Evolutionary conservation across 306 rosid species (phyloP), one percentile per base, ranked within the genome.

Genomic region (Trifolium pratense): DNA sequence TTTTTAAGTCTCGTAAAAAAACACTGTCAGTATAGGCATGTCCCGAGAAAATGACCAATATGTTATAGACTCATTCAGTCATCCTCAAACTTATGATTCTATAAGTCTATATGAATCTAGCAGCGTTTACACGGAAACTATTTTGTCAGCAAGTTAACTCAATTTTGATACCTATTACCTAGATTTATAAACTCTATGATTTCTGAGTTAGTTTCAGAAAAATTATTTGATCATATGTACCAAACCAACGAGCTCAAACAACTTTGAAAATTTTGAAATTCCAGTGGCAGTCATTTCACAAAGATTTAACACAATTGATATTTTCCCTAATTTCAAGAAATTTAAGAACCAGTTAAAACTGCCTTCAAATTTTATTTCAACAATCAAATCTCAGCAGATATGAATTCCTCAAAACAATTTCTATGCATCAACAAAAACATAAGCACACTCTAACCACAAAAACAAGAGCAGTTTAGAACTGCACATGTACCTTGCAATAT

Each of bases 401-500:
- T 57, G 62, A 21, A 56, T 31, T 17, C 29, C 26, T 5, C 10
- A 42, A 26, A 66, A 65, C 66, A 23, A 66, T 25, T 9, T 26
- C 34, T 55, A 20, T 57, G 9, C 9, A 56, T 66, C 73, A 16
- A 75, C 20, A 66, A 5, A 53, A 72, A 36, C 43, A 66, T 26
- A 66, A 40, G 36, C 49, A 53, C 45, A 9, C 14, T 49, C 9
- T 29, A 42, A 66, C 52, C 18, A 49, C 49, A 26, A 61, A 18
- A 18, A 23, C 4, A 29, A 26, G 7, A 75, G 5, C 66, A 67
- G 48, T 26, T 52, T 57, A 57, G 18, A 57, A 57, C 15, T 57
- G 37, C 9, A 25, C 5, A 25, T 57, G 60, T 76, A 68, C 80
- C 69, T 76, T 23, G 7, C 18, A 46, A 58, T 45, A 45, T 43